Evolutionary conservation across 805 yeast genomes (phyloP), one percentile per base, ranked within the genome.

Genomic region (Debaryomyces castellii): DNA sequence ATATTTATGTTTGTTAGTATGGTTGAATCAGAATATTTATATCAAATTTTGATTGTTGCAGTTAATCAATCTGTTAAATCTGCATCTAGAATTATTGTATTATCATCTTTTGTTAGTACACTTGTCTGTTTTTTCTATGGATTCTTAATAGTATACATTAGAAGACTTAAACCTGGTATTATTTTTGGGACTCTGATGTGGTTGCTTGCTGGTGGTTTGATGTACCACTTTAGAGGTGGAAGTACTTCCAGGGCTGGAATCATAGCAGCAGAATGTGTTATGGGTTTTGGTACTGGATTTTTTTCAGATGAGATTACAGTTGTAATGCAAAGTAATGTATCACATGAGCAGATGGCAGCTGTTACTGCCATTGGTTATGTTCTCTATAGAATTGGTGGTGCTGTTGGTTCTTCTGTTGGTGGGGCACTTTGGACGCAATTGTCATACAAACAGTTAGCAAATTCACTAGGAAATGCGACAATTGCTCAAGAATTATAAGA

Each of bases 141-240:
- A 16, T 46, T 56, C 25, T 39, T 50, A 35, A 39, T 53, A 21
- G 55, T 51, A 9, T 21, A 40, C 20, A 33, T 48, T 37, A 51
- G 48, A 46, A 49, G 50, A 33, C 52, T 62, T 21, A 83, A 83
- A 58, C 70, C 68, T 1, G 81, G 79, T 59, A 78, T 82, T 46
- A 45, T 81, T 14, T 71, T 75, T 47, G 89, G 89, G 30, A 59
- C 76, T 9, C 52, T 59, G 28, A 60, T 78, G 58, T 83, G 85
- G 82, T 57, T 81, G 33, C 60, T 82, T 10, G 72, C 83, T 5
- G 66, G 77, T 69, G 89, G 88, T 41, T 51, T 84, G 34, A 64
- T 83, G 52, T 63, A 77, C 48, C 73, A 72, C 47, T 83, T 57
- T 66, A 71, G 87, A 56, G 79, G 80, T 32, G 71, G 57, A 17